Percentiles rank a stretch among this genome's conserved stretches.
Evolutionary conservation across 75 land plant genomes (phyloP).

Genomic region (Pseudotsuga menziesii): DNA sequence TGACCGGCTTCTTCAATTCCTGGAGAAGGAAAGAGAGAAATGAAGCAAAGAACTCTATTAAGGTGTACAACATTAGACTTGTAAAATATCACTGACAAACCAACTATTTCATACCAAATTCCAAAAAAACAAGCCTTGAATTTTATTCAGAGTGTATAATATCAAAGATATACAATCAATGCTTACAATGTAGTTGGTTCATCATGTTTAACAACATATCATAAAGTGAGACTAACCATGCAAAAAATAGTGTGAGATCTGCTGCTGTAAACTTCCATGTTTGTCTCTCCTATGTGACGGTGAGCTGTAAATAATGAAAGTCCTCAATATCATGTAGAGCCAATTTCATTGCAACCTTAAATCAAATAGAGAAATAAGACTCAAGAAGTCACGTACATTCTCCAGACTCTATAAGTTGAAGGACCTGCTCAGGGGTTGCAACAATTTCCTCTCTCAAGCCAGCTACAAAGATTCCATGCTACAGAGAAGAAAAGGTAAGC

Average conservation of each 20-base stretch:
- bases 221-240: slow-evolving; percentile 54
- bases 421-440: slow-evolving; percentile 84
- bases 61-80: background rate
- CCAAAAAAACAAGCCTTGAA: background rate
- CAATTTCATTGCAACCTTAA: background rate
- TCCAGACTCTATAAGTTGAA: slow-evolving; percentile 85
- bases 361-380: slow-evolving; percentile 4
- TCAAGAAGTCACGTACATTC: slow-evolving; percentile 56
- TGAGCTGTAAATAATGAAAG: slow-evolving; percentile 57
- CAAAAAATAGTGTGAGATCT: slow-evolving; percentile 98
- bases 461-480: slow-evolving; percentile 98
- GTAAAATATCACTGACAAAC: background rate
- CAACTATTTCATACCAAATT: no score
- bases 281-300: slow-evolving; percentile 98
- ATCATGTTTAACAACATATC: background rate
- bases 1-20: background rate
- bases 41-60: slow-evolving; percentile 1
- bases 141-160: background rate
- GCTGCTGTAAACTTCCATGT: slow-evolving; percentile 97
- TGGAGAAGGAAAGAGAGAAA: slow-evolving; percentile 4
- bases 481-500: slow-evolving; percentile 12
- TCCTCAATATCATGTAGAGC: background rate
- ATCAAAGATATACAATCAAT: background rate
- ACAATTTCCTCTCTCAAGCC: slow-evolving; percentile 98
- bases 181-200: background rate